Evolutionary conservation across 768 basidiomycete genomes (phyloP).

Genomic region (Phaffia australis): DNA sequence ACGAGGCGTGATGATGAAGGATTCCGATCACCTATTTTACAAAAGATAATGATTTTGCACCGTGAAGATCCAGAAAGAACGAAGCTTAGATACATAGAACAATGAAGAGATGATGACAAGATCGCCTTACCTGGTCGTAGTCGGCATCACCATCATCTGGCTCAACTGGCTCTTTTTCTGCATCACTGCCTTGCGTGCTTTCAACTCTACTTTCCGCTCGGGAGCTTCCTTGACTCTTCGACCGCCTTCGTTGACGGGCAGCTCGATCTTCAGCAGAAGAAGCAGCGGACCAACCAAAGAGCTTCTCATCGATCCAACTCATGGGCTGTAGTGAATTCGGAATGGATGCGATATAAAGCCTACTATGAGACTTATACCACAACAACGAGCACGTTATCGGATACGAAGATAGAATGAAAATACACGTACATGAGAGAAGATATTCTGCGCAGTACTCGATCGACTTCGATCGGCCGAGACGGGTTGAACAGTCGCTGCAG

Average conservation of each 20-base stretch:
- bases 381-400: background rate
- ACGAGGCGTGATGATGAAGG: no score
- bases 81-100: no score
- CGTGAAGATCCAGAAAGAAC: no score
- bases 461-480: slow-evolving; percentile 1
- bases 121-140: slow-evolving; percentile 13
- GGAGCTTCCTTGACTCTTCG: background rate
- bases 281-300: slow-evolving; percentile 18
- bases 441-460: slow-evolving; percentile 10
- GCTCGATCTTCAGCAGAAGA: background rate
- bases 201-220: background rate
- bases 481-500: slow-evolving; percentile 16
- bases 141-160: slow-evolving; percentile 12
- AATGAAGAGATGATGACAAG: background rate
- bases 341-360: no score
- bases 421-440: slow-evolving; percentile 20
- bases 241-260: background rate
- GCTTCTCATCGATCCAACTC: slow-evolving; percentile 22
- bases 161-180: background rate
- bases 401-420: no score
- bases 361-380: background rate
- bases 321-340: slow-evolving; percentile 19
- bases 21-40: no score
- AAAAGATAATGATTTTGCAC: no score
- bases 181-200: slow-evolving; percentile 3